Base-by-base conservation (phyloP, 805 yeast genomes). In the Naumovozyma dairenensis region DNA sequence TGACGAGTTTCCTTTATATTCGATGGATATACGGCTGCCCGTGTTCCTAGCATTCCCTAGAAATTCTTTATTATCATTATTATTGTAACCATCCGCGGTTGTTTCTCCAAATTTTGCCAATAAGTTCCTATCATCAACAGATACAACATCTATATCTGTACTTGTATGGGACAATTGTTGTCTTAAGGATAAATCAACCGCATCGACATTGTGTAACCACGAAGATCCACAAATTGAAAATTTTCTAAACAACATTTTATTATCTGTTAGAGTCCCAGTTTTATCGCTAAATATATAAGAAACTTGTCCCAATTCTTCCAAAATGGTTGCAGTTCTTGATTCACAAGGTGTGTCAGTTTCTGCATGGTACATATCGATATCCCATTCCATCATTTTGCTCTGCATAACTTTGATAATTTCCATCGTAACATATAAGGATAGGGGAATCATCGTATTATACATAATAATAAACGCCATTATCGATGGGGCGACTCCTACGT, bases 221-320 rank as follows among this genome's bases (percentile, higher is more conserved):
- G 94, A 75, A 3, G 79, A 69, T 2, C 99, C 99, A 34, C 81
- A 79, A 4, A 92, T 78, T 7, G 93, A 74, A 45, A 89, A 72
- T 51, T 87, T 87, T 29, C 96, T 69, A 56, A 92, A 92, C 18
- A 89, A 62, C 99, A 92, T 92, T 47, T 78, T 62, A 53, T 92
- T 92, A 48, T 92, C 97, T 1, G 99, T 92, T 40, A 92, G 67
- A 0, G 99, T 92, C 7, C 99, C 99, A 0, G 98, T 92, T 57
- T 92, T 92, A 59, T 92, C 99, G 39, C 95, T 82, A 55, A 92
- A 92, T 3, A 92, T 71, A 52, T 89, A 87, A 31, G 94, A 80
- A 1, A 93, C 96, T 55, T 92, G 99, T 2, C 99, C 99, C 47
- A 92, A 65, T 59, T 92, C 98, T 55, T 92, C 99, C 43, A 92